Conservation (phyloP, 495 filamentous ascomycete genomes). For the Penicillium arizonense region DNA sequence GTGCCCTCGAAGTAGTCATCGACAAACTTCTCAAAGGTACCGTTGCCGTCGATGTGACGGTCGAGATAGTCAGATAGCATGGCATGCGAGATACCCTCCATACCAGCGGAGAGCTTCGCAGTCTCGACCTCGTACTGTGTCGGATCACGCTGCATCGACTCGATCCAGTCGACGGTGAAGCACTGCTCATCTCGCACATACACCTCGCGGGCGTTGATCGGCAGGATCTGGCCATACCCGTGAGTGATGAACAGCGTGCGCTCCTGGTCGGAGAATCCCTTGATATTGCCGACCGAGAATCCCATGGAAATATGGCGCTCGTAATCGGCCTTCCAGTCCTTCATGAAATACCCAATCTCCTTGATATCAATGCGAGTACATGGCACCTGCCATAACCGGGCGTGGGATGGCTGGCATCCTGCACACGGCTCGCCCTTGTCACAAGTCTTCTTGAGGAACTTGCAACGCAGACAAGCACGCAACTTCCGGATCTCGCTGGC, state of each 20-base stretch:
- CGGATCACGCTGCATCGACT: slow-evolving; percentile 67
- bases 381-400: slow-evolving; percentile 90
- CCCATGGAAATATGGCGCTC: slow-evolving; percentile 83
- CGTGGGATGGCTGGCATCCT: slow-evolving; percentile 89
- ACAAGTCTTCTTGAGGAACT: slow-evolving; percentile 97
- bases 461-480: slow-evolving; percentile 89
- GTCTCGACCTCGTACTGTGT: slow-evolving; percentile 81
- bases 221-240: slow-evolving; percentile 84
- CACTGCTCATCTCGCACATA: slow-evolving; percentile 88
- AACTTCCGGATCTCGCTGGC: slow-evolving; percentile 92
- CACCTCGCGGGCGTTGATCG: slow-evolving; percentile 86
- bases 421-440: slow-evolving; percentile 92
- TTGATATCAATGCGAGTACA: slow-evolving; percentile 97
- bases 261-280: slow-evolving; percentile 81
- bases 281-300: slow-evolving; percentile 89
- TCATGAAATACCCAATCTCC: slow-evolving; percentile 96
- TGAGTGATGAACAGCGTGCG: slow-evolving; percentile 79
- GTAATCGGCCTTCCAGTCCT: slow-evolving; percentile 95
- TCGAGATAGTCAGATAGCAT: slow-evolving; percentile 86
- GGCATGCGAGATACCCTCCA: slow-evolving; percentile 74
- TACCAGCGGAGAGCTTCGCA: slow-evolving; percentile 78
- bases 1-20: slow-evolving; percentile 94
- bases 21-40: slow-evolving; percentile 79
- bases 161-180: slow-evolving; percentile 89
- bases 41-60: slow-evolving; percentile 80